Percentiles rank a stretch among this genome's conserved stretches.
Conservation (phyloP, 768 basidiomycete species). For the Trametes punicea region DNA sequence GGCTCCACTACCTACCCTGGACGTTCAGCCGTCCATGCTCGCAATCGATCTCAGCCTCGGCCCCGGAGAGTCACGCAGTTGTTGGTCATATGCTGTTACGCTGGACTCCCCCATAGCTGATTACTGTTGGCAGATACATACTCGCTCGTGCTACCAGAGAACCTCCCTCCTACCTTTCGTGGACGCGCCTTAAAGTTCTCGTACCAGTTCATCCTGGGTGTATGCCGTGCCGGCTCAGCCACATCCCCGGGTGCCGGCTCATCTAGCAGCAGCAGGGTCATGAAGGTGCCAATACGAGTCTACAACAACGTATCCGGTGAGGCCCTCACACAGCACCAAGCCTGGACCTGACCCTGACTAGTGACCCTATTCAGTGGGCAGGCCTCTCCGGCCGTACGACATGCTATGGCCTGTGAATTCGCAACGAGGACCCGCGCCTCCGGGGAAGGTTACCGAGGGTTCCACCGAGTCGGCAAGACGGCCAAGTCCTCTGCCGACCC, state of each 20-base stretch:
- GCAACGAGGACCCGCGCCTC: constrained; percentile 1
- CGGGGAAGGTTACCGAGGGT: constrained; percentile 15
- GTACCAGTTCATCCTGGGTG: constrained; percentile 88
- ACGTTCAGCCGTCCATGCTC: constrained; percentile 82
- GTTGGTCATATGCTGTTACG: constrained; percentile 44
- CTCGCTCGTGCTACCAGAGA: constrained; percentile 66
- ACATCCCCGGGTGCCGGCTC: constrained; percentile 29
- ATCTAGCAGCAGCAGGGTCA: constrained; percentile 65
- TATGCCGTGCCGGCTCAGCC: constrained; percentile 56
- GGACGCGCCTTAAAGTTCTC: constrained; percentile 83
- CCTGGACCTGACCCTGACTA: neutral
- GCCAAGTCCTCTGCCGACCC: neutral
- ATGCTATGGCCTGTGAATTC: constrained; percentile 69
- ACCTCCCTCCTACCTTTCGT: constrained; percentile 86
- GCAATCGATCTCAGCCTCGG: constrained; percentile 80
- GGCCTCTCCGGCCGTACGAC: constrained; percentile 68
- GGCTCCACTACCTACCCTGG: constrained; percentile 75
- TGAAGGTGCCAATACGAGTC: constrained; percentile 88
- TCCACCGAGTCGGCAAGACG: neutral
- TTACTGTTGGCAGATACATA: constrained; percentile 63
- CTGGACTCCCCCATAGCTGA: neutral
- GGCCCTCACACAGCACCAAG: neutral
- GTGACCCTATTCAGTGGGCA: constrained; percentile 39
- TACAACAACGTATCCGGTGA: constrained; percentile 84
- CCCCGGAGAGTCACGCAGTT: constrained; percentile 83